Conservation (phyloP, 2,329 filamentous ascomycete species). For the Fusarium sp. region DNA sequence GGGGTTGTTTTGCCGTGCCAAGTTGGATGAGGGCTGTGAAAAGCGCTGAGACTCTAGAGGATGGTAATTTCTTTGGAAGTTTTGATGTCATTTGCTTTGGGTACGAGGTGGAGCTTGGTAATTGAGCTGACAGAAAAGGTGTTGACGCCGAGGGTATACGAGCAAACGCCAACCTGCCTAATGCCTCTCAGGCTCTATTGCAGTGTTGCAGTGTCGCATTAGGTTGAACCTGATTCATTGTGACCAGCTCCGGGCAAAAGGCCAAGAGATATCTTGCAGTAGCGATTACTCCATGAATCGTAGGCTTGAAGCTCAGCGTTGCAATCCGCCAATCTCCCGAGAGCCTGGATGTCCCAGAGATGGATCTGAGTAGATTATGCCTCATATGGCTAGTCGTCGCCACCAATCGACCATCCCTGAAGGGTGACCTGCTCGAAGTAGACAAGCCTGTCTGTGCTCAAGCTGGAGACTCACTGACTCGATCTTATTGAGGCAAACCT, state of each 20-base stretch:
- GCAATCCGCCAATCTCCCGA: not conserved
- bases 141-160: not conserved
- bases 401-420: not conserved
- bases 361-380: not conserved
- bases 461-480: not conserved
- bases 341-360: not conserved
- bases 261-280: not conserved
- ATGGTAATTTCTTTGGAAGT: not conserved
- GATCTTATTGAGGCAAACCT: not conserved
- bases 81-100: not conserved
- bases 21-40: no score
- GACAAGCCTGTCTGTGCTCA: not conserved
- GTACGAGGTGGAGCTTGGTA: not conserved
- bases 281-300: not conserved
- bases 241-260: not conserved
- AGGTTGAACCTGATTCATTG: no score
- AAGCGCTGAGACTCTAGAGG: not conserved
- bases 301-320: not conserved
- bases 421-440: not conserved
- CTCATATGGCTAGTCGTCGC: not conserved
- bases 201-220: no score
- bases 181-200: not conserved
- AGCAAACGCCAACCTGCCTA: not conserved
- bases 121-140: not conserved
- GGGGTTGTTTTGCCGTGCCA: not conserved